These are phyloP conservation scores for Endoconidiophora laricicola DNA, from an alignment of 2,329 filamentous ascomycete species.

Conservation along the genomic window DNA sequence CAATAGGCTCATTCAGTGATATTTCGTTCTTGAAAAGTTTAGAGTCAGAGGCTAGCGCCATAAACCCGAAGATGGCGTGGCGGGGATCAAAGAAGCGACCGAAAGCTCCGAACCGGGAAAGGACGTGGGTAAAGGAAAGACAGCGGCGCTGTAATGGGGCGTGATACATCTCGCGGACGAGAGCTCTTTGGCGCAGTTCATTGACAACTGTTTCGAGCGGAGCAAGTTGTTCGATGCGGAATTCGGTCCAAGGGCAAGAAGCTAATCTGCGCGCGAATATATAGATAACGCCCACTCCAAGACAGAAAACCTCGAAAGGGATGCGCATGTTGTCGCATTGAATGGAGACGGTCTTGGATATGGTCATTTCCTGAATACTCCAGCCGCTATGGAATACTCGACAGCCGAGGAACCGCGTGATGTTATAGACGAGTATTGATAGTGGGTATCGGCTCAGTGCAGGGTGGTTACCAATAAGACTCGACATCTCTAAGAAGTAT, in stretches of 20 bases:
- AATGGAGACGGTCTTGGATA: neutral
- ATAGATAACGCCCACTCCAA: neutral
- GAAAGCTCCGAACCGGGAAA: conserved; percentile 1
- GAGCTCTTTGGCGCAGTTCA: neutral
- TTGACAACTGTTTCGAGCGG: neutral
- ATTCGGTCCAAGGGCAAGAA: neutral
- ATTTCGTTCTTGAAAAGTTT: neutral
- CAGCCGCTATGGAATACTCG: neutral
- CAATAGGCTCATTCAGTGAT: neutral
- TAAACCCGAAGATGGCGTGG: conserved; percentile 2
- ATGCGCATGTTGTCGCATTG: neutral
- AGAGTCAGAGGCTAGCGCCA: conserved; percentile 1
- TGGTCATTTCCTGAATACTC: conserved; percentile 3
- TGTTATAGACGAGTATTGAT: too few relatives aligned
- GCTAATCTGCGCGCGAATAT: neutral
- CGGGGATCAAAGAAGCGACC: neutral
- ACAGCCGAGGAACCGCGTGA: too few relatives aligned
- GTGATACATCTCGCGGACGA: conserved; percentile 1
- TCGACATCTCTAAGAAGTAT: too few relatives aligned
- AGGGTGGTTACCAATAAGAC: too few relatives aligned
- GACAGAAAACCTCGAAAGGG: neutral
- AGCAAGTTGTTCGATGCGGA: neutral
- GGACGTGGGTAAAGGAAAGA: neutral
- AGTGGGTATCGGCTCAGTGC: too few relatives aligned
- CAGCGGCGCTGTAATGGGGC: neutral